Evolutionary conservation across 768 basidiomycete species (phyloP).

Genomic region (Gloeostereum incarnatum): DNA sequence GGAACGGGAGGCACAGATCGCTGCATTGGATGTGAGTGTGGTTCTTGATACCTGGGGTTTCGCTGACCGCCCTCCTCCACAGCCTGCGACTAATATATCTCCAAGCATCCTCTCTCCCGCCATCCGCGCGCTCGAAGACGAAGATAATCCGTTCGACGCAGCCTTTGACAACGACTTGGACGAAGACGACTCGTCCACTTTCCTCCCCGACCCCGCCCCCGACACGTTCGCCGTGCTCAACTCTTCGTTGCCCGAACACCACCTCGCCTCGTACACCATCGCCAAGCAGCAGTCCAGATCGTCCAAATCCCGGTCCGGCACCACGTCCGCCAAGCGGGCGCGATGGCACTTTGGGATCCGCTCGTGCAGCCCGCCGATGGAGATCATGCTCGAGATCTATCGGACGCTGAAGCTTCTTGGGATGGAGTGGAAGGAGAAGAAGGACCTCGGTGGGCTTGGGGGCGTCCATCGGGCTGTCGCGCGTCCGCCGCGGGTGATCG

Average conservation of each 20-base stretch:
- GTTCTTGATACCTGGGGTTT: slow-evolving; percentile 4
- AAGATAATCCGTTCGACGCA: slow-evolving; percentile 73
- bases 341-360: slow-evolving; percentile 99
- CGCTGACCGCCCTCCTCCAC: too few species aligned
- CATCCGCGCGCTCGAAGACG: slow-evolving; percentile 42
- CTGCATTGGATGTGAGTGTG: slow-evolving; percentile 66
- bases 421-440: slow-evolving; percentile 98
- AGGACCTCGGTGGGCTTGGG: slow-evolving; percentile 63
- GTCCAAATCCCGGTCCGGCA: slow-evolving; percentile 70
- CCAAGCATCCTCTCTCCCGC: slow-evolving; percentile 58
- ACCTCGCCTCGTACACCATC: slow-evolving; percentile 24
- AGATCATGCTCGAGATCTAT: slow-evolving; percentile 99
- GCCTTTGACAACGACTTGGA: slow-evolving; percentile 61
- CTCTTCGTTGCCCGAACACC: slow-evolving; percentile 64
- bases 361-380: slow-evolving; percentile 91
- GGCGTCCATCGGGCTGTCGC: slow-evolving; percentile 29
- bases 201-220: slow-evolving; percentile 27
- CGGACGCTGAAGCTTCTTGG: slow-evolving; percentile 83
- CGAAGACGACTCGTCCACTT: slow-evolving; percentile 35
- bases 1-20: slow-evolving; percentile 74
- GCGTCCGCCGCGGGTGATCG: slow-evolving; percentile 38
- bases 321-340: slow-evolving; percentile 58
- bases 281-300: too few species aligned
- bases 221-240: slow-evolving; percentile 85
- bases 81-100: slow-evolving; percentile 63